phyloP scores from a whole-genome alignment of 805 yeast genomes.

The Candida namnaoensis region DNA sequence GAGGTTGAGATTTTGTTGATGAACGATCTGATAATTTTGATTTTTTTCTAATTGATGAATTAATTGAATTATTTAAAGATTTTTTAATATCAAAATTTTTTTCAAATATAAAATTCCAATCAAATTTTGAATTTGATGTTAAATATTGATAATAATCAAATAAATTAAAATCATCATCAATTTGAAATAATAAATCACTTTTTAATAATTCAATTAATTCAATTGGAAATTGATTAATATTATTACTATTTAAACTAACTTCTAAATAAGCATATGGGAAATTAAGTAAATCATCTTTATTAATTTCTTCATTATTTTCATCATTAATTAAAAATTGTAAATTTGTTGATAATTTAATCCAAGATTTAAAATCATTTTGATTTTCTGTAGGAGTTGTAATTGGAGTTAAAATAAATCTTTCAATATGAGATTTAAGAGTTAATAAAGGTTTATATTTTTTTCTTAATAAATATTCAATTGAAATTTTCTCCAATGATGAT shows the following conservation, averaged over 20 bases:
- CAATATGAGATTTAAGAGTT: background rate
- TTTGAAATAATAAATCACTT: conserved; percentile 40
- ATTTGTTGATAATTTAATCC: conserved; percentile 16
- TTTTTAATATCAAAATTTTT: conserved; percentile 34
- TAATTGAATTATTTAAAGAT: conserved; percentile 24
- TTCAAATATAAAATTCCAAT: conserved; percentile 29
- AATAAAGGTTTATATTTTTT: conserved; percentile 13
- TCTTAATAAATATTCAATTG: conserved; percentile 18
- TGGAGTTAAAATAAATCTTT: background rate
- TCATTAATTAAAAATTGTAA: conserved; percentile 5
- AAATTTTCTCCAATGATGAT: conserved; percentile 15
- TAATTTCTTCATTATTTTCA: background rate
- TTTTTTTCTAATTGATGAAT: conserved; percentile 3
- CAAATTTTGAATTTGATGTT: conserved; percentile 29
- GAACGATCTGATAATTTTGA: background rate
- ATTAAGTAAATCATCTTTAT: conserved; percentile 3
- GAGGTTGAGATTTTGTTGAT: background rate
- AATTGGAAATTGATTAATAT: conserved; percentile 21
- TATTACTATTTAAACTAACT: conserved; percentile 32
- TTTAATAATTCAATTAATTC: conserved; percentile 27
- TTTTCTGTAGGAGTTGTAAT: background rate
- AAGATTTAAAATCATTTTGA: conserved; percentile 7
- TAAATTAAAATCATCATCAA: conserved; percentile 30
- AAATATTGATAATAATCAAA: conserved; percentile 31
- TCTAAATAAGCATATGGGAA: conserved; percentile 46